These are phyloP conservation scores for Toxoplasma gondii DNA, from an alignment of 169 alveolate species.

Conservation along the genomic window DNA sequence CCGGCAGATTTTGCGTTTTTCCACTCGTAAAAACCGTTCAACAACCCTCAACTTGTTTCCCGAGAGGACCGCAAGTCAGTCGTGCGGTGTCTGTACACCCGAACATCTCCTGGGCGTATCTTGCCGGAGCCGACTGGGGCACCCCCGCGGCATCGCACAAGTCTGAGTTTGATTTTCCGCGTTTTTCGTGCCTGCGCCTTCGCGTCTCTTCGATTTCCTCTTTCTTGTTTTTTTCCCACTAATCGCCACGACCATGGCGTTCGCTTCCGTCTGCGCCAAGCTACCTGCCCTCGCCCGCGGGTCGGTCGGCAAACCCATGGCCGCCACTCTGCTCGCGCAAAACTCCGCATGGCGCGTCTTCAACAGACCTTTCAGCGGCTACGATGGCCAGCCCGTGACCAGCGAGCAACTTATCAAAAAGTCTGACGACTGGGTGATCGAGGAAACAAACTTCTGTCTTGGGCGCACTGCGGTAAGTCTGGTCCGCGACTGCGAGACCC, in stretches of 20 bases:
- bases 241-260: not conserved
- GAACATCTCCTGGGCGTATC: too few species aligned
- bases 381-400: constrained; percentile 85
- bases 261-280: not conserved
- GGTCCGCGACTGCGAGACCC: not conserved
- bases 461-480: constrained; percentile 86
- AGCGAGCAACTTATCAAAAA: constrained; percentile 86
- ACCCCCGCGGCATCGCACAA: too few species aligned
- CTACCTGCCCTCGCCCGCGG: not conserved
- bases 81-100: too few species aligned
- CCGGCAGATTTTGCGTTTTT: not conserved
- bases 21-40: not conserved
- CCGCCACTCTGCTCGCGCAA: not conserved
- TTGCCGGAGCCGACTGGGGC: too few species aligned
- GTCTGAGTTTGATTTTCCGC: not conserved
- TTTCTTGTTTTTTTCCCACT: not conserved
- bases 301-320: not conserved
- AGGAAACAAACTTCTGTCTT: constrained; percentile 92
- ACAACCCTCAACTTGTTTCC: not conserved
- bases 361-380: constrained; percentile 49
- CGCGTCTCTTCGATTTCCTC: not conserved
- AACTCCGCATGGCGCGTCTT: not conserved
- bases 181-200: not conserved
- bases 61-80: not conserved
- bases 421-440: constrained; percentile 91